A percentile compares a stretch with the other conserved stretches of the same genome.
phyloP scores from a whole-genome alignment of 495 filamentous ascomycete genomes.

The Xylaria grammica region DNA sequence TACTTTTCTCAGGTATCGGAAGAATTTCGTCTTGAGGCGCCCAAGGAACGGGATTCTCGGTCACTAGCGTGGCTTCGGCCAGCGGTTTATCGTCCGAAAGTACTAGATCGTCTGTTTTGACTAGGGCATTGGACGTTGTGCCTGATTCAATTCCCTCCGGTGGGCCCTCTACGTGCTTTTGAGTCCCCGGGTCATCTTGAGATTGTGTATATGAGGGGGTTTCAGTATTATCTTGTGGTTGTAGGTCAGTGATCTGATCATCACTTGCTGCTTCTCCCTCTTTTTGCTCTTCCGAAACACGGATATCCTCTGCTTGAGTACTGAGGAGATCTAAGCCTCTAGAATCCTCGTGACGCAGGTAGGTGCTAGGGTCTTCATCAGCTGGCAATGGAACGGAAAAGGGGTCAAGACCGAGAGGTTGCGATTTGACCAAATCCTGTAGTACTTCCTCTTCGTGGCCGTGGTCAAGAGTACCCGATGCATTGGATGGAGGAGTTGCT shows the following conservation, averaged over 20 bases:
- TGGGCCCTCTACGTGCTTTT: not conserved
- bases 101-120: not conserved
- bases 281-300: not conserved
- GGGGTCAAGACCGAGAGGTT: not conserved
- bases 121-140: not conserved
- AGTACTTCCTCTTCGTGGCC: not conserved
- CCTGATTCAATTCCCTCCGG: not conserved
- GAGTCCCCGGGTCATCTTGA: not conserved
- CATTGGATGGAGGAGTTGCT: not conserved
- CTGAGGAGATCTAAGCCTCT: too few relatives aligned
- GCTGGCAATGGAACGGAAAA: slow-evolving; percentile 2
- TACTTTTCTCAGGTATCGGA: slow-evolving; percentile 30
- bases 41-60: slow-evolving; percentile 5
- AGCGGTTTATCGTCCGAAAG: slow-evolving; percentile 12
- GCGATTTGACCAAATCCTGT: not conserved
- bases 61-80: slow-evolving; percentile 14
- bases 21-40: slow-evolving; percentile 15
- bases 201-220: not conserved
- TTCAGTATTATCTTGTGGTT: not conserved
- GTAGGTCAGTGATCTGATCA: not conserved
- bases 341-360: not conserved
- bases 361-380: slow-evolving; percentile 6
- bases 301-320: not conserved
- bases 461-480: not conserved
- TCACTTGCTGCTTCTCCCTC: not conserved